A percentile compares a stretch with the other conserved stretches of the same genome.
Conservation (phyloP, 2,329 filamentous ascomycete species). For the Botrytis sinoallii region DNA sequence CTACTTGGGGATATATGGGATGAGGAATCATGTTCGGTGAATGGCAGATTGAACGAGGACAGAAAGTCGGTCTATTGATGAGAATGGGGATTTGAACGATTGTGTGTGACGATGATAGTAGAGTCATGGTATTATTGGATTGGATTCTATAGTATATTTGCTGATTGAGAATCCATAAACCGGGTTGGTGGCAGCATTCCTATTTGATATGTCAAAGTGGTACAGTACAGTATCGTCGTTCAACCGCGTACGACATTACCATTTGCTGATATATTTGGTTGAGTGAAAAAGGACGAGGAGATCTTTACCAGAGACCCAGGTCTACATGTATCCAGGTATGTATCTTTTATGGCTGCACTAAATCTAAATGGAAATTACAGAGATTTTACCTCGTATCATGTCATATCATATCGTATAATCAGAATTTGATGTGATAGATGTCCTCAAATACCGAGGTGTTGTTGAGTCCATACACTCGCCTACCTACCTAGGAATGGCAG, state of each 20-base stretch:
- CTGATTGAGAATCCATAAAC: not conserved
- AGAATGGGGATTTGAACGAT: not conserved
- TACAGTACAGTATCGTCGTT: not conserved
- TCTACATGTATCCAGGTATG: not conserved
- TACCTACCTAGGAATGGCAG: not conserved
- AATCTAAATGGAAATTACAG: not conserved
- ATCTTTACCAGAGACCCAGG: not conserved
- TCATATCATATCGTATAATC: not conserved
- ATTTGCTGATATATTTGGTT: not conserved
- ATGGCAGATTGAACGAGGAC: not conserved
- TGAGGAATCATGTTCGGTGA: not conserved
- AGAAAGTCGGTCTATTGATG: not conserved
- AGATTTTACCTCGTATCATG: not conserved
- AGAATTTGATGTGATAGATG: not conserved
- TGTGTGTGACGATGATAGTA: not conserved
- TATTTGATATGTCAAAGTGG: not conserved
- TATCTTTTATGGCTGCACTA: not conserved
- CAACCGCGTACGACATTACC: not conserved
- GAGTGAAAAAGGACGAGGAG: not conserved
- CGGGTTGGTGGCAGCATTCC: constrained; percentile 8
- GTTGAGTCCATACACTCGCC: not conserved
- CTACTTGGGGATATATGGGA: not conserved
- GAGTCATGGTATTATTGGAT: not conserved
- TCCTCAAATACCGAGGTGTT: not conserved
- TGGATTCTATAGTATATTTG: no score